phyloP scores from a whole-genome alignment of 2,329 filamentous ascomycete genomes.

The Boeremia exigua region DNA sequence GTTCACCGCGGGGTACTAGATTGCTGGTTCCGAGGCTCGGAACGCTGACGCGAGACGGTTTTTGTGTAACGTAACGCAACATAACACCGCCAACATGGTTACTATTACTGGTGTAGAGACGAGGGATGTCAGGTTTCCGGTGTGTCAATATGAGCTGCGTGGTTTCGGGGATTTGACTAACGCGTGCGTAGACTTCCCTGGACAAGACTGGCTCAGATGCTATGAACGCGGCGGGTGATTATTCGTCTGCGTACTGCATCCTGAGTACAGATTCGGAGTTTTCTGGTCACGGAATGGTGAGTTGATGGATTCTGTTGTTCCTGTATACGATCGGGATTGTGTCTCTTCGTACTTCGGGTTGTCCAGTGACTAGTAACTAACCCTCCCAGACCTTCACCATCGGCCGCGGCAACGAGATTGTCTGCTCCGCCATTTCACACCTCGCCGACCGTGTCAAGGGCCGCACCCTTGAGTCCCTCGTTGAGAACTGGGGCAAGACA shows the following conservation, averaged over 20 bases:
- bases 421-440: conserved; percentile 82
- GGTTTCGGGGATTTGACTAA: background rate
- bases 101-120: conserved; percentile 55
- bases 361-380: background rate
- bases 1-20: conserved; percentile 1
- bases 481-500: conserved; percentile 82
- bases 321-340: background rate
- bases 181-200: conserved; percentile 70
- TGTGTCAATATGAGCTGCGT: conserved; percentile 26
- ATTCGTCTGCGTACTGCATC: conserved; percentile 94
- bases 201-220: conserved; percentile 97
- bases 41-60: background rate
- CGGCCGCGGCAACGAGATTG: conserved; percentile 89
- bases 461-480: conserved; percentile 77
- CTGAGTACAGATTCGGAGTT: conserved; percentile 77
- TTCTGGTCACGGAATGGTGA: conserved; percentile 79
- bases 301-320: conserved; percentile 10
- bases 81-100: conserved; percentile 45
- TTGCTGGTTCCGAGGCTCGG: conserved; percentile 9
- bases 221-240: conserved; percentile 94
- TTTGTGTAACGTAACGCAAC: background rate
- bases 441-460: conserved; percentile 78
- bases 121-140: conserved; percentile 58
- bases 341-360: background rate
- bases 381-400: conserved; percentile 72